Conservation (phyloP, 2,329 filamentous ascomycete genomes). For the Cylindrodendrum hubeiense region DNA sequence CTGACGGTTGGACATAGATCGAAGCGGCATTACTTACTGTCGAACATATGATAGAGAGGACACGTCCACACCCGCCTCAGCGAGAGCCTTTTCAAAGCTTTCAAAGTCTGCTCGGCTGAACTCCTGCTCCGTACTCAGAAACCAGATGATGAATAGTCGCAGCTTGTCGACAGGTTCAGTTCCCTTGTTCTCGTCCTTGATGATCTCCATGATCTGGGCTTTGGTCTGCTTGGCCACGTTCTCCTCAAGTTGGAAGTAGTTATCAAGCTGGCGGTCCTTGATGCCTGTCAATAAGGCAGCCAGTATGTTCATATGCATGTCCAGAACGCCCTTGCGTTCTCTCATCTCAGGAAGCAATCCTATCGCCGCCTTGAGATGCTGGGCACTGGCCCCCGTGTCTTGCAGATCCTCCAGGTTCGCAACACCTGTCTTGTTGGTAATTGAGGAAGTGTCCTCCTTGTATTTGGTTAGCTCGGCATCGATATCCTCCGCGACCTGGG, state of each 20-base stretch:
- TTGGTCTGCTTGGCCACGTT: conserved; percentile 93
- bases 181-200: conserved; percentile 86
- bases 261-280: conserved; percentile 94
- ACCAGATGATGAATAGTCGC: conserved; percentile 96
- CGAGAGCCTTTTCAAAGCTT: conserved; percentile 87
- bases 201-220: conserved; percentile 86
- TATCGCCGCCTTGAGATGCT: conserved; percentile 96
- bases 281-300: conserved; percentile 83
- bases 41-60: conserved; percentile 87
- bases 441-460: conserved; percentile 93
- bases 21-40: conserved; percentile 68
- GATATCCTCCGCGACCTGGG: conserved; percentile 96
- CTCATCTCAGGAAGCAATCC: conserved; percentile 91
- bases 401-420: conserved; percentile 93
- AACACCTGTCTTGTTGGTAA: conserved; percentile 95
- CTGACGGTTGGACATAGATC: not conserved
- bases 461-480: conserved; percentile 94
- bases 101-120: conserved; percentile 85
- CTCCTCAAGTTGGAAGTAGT: conserved; percentile 96
- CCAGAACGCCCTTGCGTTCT: conserved; percentile 91
- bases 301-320: conserved; percentile 99
- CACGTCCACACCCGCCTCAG: conserved; percentile 79
- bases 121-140: conserved; percentile 92
- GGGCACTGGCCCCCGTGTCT: conserved; percentile 88
- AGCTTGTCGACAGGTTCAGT: conserved; percentile 90